Base-by-base conservation (phyloP, 2,329 filamentous ascomycete species). In the Venturiaceae sp. region DNA sequence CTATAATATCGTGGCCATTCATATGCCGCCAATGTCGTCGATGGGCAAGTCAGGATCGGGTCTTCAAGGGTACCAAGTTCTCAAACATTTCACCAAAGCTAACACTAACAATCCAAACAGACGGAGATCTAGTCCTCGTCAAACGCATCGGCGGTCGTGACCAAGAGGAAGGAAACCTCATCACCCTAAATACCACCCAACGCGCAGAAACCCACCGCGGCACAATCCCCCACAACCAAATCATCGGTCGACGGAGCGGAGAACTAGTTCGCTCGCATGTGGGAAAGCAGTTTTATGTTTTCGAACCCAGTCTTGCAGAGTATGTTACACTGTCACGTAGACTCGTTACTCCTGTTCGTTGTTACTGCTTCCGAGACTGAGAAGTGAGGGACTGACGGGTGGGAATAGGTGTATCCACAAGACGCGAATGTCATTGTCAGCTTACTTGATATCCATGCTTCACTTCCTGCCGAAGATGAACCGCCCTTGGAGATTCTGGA, bases 401-500 rank as follows among this genome's bases (percentile, higher is more conserved):
- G 63, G 53, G 61, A 66, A 62, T 72, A 85, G 83, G 82, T 88
- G 44, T 94, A 94, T 67, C 84, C 87, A 16, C 80, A 83, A 60
- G 89, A 92, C 71, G 86, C 88, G 19, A 85, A 81, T 63, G 74
- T 88, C 33, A 92, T 94, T 56, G 85, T 90, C 37, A 87, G 83
- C 1, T 76, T 92, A 26, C 79, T 95, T 23, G 88, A 94, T 68
- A 77, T 94, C 47, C 85, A 92, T 68, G 80, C 83, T 32, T 73
- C 65, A 13, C 36, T 23, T 37, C 19, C 11, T 30, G 16, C 1
- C 14, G 39, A 61, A 55, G 37, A 64, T 21, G 55, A 64, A 16
- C 70, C 75, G 8, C 81, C 79, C 0, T 70, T 92, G 13, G 87
- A 92, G 67, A 88, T 94, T 47, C 84, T 94, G 56, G 90, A 94